These are phyloP conservation scores for Aegilops umbellulata DNA, from an alignment of 176 grass and related monocot genomes.

Conservation along the genomic window DNA sequence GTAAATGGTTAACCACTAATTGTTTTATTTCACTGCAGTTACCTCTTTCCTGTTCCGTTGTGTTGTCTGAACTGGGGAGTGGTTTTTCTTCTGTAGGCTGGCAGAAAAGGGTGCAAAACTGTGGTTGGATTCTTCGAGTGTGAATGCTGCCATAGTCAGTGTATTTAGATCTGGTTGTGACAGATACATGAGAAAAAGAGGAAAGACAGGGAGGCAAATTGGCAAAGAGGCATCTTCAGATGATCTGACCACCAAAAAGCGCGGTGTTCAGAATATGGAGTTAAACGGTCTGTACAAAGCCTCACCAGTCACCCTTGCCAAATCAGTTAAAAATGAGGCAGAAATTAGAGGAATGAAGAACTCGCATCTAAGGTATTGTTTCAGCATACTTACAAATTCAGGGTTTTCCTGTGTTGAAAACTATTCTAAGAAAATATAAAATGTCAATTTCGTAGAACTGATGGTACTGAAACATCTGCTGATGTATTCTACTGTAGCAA, in stretches of 20 bases:
- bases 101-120: constrained; percentile 68
- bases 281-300: constrained; percentile 55
- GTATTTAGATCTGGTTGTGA: constrained; percentile 66
- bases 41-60: constrained; percentile 8
- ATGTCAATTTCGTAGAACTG: not conserved
- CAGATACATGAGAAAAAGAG: constrained; percentile 27
- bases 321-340: constrained; percentile 86
- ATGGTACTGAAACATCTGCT: not conserved
- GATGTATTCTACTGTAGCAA: not conserved
- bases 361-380: constrained; percentile 82
- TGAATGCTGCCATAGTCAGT: constrained; percentile 87
- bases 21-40: not conserved
- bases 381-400: not conserved
- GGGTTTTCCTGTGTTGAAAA: constrained; percentile 1
- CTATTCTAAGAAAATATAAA: not conserved
- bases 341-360: constrained; percentile 89
- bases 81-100: constrained; percentile 53
- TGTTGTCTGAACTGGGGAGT: constrained; percentile 21
- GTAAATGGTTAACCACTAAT: not conserved
- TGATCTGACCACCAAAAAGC: not conserved
- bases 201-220: constrained; percentile 29
- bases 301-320: constrained; percentile 77
- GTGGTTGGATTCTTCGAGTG: constrained; percentile 87
- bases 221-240: constrained; percentile 11
- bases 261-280: constrained; percentile 28